Percentiles rank a stretch among this genome's conserved stretches.
Conservation (phyloP, 2,329 filamentous ascomycete genomes). For the Xylaria sp. region DNA sequence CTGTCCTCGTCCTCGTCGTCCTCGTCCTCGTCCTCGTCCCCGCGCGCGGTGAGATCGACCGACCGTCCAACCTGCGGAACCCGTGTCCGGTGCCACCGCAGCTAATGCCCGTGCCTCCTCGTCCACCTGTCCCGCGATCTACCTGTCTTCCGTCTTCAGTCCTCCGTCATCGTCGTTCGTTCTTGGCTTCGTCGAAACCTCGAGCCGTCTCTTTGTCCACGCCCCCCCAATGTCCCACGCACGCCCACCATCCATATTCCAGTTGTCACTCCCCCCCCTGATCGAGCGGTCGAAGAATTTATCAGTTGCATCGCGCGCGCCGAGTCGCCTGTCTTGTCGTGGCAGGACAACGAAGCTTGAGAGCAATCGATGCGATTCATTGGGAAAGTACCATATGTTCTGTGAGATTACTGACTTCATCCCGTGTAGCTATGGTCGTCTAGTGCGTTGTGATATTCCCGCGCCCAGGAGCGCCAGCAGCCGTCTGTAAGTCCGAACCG, state of each 20-base stretch:
- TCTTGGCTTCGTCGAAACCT: slow-evolving; percentile 53
- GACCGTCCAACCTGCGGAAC: slow-evolving; percentile 53
- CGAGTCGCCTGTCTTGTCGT: slow-evolving; percentile 50
- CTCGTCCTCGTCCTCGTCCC: slow-evolving; percentile 48
- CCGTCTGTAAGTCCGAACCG: slow-evolving; percentile 79
- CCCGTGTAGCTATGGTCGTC: slow-evolving; percentile 84
- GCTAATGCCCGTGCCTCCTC: slow-evolving; percentile 46
- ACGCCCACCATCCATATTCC: slow-evolving; percentile 49
- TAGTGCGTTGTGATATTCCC: slow-evolving; percentile 98
- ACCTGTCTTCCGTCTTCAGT: slow-evolving; percentile 48
- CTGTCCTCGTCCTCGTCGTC: slow-evolving; percentile 53
- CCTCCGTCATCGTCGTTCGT: slow-evolving; percentile 50
- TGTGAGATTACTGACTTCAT: slow-evolving; percentile 58
- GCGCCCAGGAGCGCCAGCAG: slow-evolving; percentile 93
- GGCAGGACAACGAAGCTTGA: slow-evolving; percentile 49
- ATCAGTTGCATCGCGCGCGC: slow-evolving; percentile 51
- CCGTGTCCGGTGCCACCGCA: slow-evolving; percentile 54
- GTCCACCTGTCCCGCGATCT: slow-evolving; percentile 50
- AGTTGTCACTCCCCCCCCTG: slow-evolving; percentile 54
- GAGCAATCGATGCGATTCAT: slow-evolving; percentile 49
- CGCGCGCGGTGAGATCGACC: slow-evolving; percentile 59
- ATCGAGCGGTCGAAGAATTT: slow-evolving; percentile 59
- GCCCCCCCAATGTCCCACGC: slow-evolving; percentile 48
- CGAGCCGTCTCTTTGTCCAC: slow-evolving; percentile 52
- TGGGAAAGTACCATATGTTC: slow-evolving; percentile 47